Percentiles rank a stretch among this genome's conserved stretches.
Evolutionary conservation across 306 rosid species (phyloP).

Genomic region (Ochetophila trinervis): DNA sequence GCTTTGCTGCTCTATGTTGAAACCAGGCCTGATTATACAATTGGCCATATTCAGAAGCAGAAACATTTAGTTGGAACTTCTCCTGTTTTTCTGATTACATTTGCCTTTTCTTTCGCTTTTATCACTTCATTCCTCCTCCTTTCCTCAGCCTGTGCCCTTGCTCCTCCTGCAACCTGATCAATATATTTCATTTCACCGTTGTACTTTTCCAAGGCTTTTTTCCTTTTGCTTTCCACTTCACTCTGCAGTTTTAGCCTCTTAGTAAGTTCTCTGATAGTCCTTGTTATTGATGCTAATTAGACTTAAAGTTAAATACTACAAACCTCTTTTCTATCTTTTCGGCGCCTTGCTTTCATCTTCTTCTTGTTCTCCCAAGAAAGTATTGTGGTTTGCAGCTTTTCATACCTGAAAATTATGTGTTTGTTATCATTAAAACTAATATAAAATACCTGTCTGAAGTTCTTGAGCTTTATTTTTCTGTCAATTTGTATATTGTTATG

Average conservation of each 20-base stretch:
- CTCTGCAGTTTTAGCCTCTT: slow-evolving; percentile 35
- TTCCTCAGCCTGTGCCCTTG: slow-evolving; percentile 47
- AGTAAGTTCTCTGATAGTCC: slow-evolving; percentile 1
- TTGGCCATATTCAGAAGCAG: slow-evolving; percentile 50
- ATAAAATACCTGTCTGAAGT: not conserved
- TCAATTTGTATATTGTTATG: not conserved
- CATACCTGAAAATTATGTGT: slow-evolving; percentile 47
- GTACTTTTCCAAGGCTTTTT: slow-evolving; percentile 29
- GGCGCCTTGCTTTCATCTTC: slow-evolving; percentile 40
- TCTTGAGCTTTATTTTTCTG: not conserved
- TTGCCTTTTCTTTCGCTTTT: slow-evolving; percentile 53
- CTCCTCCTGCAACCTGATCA: slow-evolving; percentile 44
- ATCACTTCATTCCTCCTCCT: slow-evolving; percentile 35
- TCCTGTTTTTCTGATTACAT: slow-evolving; percentile 55
- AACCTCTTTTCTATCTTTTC: slow-evolving; percentile 50
- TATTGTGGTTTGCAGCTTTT: slow-evolving; percentile 38
- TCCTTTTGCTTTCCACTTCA: slow-evolving; percentile 33
- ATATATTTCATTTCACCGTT: slow-evolving; percentile 23
- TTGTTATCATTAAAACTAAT: slow-evolving; percentile 21
- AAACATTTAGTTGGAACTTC: slow-evolving; percentile 38
- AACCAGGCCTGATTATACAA: not conserved
- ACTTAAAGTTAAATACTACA: slow-evolving; percentile 9
- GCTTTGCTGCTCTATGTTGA: slow-evolving; percentile 1
- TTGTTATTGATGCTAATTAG: not conserved
- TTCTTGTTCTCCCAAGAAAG: slow-evolving; percentile 67